A percentile compares a stretch with the other conserved stretches of the same genome.
These are phyloP conservation scores for Blastosporella zonata DNA, from an alignment of 1,284 basidiomycete genomes.

Conservation along the genomic window DNA sequence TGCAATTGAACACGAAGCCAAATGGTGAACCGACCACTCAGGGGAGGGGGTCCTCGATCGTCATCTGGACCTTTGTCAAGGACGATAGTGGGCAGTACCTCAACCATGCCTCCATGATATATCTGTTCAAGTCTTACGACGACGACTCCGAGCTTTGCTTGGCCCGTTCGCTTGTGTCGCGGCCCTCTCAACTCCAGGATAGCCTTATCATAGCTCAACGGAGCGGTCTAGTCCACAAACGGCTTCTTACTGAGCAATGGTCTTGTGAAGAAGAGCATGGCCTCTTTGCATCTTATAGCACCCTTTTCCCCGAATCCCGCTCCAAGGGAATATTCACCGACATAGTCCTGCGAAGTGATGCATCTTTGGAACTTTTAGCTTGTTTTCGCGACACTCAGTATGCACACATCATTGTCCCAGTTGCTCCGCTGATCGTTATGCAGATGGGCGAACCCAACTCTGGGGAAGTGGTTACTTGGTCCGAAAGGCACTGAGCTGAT, in stretches of 20 bases:
- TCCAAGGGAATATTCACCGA: neutral
- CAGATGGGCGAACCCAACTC: neutral
- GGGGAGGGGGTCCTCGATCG: neutral
- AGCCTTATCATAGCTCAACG: neutral
- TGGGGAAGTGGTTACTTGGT: constrained; percentile 1
- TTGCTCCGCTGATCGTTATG: neutral
- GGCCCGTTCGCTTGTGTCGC: neutral
- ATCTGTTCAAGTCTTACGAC: neutral
- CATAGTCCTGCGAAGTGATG: neutral
- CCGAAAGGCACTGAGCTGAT: neutral
- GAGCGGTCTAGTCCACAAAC: neutral
- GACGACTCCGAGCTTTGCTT: neutral
- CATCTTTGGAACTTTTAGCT: neutral
- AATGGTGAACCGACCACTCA: no score
- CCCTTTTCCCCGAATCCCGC: neutral
- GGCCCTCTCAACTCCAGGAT: neutral
- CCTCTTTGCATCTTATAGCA: neutral
- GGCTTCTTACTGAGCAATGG: neutral
- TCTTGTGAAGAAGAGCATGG: neutral
- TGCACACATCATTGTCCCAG: neutral
- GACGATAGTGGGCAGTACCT: neutral
- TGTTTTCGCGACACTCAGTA: neutral
- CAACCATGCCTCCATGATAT: neutral
- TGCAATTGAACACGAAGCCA: no score
- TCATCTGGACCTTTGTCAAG: neutral